Percentiles rank a stretch among this genome's conserved stretches.
These are phyloP conservation scores for Myrmaecium sp. DNA, from an alignment of 2,329 filamentous ascomycete species.

Conservation along the genomic window DNA sequence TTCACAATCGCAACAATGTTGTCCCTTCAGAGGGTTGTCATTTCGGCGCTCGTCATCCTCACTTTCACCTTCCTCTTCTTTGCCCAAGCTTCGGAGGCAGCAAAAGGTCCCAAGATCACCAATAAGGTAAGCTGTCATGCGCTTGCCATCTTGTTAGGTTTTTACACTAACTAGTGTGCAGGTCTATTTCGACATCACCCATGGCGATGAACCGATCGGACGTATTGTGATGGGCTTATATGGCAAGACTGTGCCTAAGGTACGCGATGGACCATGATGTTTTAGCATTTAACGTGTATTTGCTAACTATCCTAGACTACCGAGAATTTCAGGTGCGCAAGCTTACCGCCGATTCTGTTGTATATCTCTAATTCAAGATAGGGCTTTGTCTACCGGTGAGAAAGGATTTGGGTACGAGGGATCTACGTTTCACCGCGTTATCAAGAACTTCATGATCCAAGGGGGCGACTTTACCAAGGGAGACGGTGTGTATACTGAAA, in stretches of 20 bases:
- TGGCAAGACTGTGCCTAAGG: conserved; percentile 71
- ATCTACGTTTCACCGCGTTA: conserved; percentile 84
- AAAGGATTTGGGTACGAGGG: conserved; percentile 70
- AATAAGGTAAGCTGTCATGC: conserved; percentile 45
- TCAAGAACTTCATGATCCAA: conserved; percentile 89
- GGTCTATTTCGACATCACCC: conserved; percentile 71
- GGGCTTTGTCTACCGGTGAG: conserved; percentile 66
- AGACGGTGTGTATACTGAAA: too few relatives aligned
- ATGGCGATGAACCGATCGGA: conserved; percentile 58
- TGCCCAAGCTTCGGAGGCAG: conserved; percentile 54
- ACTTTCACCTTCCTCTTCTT: conserved; percentile 61
- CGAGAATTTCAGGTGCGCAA: conserved; percentile 42
- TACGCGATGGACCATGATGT: conserved; percentile 16
- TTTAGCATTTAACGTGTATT: neutral
- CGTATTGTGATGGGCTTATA: conserved; percentile 70
- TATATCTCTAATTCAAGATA: conserved; percentile 31
- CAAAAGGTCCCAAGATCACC: conserved; percentile 87
- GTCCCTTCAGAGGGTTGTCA: conserved; percentile 51
- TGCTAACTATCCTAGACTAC: conserved; percentile 31
- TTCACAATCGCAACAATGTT: conserved; percentile 49
- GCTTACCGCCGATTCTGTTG: too few relatives aligned
- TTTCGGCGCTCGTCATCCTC: conserved; percentile 59
- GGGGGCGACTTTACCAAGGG: conserved; percentile 88
- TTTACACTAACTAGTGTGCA: conserved; percentile 11
- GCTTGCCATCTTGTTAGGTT: neutral